Conservation (phyloP, 345 rosid genomes). For the Iberis pinnata region DNA sequence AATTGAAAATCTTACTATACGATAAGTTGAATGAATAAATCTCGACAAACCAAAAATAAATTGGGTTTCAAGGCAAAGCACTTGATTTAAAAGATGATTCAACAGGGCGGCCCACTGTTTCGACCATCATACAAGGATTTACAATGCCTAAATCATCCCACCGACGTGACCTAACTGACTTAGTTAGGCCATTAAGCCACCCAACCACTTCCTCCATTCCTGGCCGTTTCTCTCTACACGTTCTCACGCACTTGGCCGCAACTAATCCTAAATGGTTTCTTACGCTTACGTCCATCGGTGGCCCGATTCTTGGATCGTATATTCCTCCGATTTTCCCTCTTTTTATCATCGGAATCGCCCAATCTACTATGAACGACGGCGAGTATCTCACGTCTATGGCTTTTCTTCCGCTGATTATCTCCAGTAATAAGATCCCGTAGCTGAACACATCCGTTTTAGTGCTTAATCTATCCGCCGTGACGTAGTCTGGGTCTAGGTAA, state of each 20-base stretch:
- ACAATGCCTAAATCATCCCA: conserved; percentile 71
- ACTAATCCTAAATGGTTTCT: conserved; percentile 77
- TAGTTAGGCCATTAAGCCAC: conserved; percentile 66
- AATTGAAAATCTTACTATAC: too few species aligned
- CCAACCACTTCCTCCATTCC: conserved; percentile 76
- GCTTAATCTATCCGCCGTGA: conserved; percentile 91
- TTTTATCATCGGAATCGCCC: conserved; percentile 88
- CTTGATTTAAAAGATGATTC: conserved; percentile 25
- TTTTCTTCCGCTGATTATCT: conserved; percentile 89
- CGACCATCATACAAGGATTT: conserved; percentile 97
- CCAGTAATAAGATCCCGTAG: conserved; percentile 89
- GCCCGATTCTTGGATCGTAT: conserved; percentile 64
- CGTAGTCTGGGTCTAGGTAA: conserved; percentile 91
- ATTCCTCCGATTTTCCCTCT: conserved; percentile 76
- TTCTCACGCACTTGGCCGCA: conserved; percentile 91
- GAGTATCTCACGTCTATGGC: conserved; percentile 88
- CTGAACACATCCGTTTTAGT: conserved; percentile 94
- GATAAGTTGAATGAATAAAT: too few species aligned
- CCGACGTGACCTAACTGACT: conserved; percentile 68
- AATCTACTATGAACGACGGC: conserved; percentile 86
- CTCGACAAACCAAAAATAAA: too few species aligned
- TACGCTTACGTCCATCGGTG: conserved; percentile 57
- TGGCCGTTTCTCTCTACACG: conserved; percentile 94
- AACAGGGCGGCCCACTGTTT: conserved; percentile 72
- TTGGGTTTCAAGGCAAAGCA: neutral